Evolutionary conservation across 1,284 basidiomycete genomes (phyloP), one percentile per base, ranked within the genome.

Genomic region (Tilletiaria anomala): DNA sequence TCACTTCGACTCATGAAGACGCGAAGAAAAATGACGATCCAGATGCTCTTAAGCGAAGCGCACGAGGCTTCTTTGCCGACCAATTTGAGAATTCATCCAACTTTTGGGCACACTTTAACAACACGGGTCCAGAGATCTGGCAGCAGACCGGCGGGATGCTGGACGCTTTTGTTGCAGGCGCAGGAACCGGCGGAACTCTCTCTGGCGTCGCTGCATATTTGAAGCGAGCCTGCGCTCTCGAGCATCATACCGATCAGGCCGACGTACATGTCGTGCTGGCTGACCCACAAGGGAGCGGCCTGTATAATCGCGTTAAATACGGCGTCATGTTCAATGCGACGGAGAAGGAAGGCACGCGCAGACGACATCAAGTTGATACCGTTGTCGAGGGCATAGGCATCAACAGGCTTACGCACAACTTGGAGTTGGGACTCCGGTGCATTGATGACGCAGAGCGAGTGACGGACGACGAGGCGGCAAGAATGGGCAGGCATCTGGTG

Each of bases 111-210:
- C 93, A 97, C 65, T 86, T 78, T 56, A 70, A 78, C 26, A 83
- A 84, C 1, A 97, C 91, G 0, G 93, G 86, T 0, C 88, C 88
- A 0, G 93, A 99, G 70, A 87, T 97, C 31, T 87, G 88, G 80
- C 73, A 80, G 38, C 93, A 97, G 63, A 88, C 85, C 0, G 80
- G 78, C 51, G 88, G 88, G 1, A 70, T 71, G 17, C 54, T 94
- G 1, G 76, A 83, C 57, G 87, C 82, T 2, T 96, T 96, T 60
- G 81, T 99, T 20, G 79, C 82, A n/a, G 93, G 93, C 1, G 88
- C 89, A 46, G 87, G 86, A 75, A 97, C 91, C 0, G 93, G 93
- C 4, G 93, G 93, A 3, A 96, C 91, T 0, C 77, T 99, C 29
- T 80, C 86, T 1, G 93, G 91, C 0, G 77, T 76, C 1, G 86